Base-by-base conservation (phyloP, 1,284 basidiomycete genomes). In the Cryptococcus deneoformans region DNA sequence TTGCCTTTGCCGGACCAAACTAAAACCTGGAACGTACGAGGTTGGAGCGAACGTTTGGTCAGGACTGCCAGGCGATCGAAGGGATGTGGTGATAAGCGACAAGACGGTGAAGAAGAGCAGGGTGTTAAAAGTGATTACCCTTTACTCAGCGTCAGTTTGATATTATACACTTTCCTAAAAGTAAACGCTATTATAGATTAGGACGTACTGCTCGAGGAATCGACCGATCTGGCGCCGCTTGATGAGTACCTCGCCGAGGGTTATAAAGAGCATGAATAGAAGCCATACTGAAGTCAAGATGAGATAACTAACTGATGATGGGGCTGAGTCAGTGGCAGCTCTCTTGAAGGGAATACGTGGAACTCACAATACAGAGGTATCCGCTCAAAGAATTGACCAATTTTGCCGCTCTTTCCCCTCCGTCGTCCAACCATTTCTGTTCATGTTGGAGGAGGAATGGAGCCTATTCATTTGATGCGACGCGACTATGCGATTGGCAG, bases 201-300 rank as follows among this genome's bases (percentile, higher is more conserved):
- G 49, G 29, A 54, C 67, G 54, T 24, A 71, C 71, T 70, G 70
- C 11, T 56, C 53, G n/a, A 67, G 14, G 51, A 70, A 73, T 8
- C 66, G 63, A 35, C 56, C 53, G 5, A 53, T 24, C n/a, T 67
- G 64, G 12, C 65, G 54, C 12, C 65, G 60, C 5, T 51, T 52
- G 12, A 67, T 48, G 12, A 72, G 51, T 6, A 67, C 59, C 34
- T 69, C 66, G 6, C 66, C 58, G 9, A 68, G 45, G 0, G 62
- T 56, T 34, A 74, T 61, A 47, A 67, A 63, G 36, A 66, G 50
- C 16, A 59, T 50, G 58, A 74, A 74, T 6, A 62, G 51, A 9
- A 63, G 16, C 71, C 70, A 72, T 38, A 68, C 59, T 6, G 44
- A 38, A 7, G 50, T n/a, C 34, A 5, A 72, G 34, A 74, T 59